Evolutionary conservation across 1,139 yeast genomes (phyloP).

Genomic region (Pichia norvegensis): DNA sequence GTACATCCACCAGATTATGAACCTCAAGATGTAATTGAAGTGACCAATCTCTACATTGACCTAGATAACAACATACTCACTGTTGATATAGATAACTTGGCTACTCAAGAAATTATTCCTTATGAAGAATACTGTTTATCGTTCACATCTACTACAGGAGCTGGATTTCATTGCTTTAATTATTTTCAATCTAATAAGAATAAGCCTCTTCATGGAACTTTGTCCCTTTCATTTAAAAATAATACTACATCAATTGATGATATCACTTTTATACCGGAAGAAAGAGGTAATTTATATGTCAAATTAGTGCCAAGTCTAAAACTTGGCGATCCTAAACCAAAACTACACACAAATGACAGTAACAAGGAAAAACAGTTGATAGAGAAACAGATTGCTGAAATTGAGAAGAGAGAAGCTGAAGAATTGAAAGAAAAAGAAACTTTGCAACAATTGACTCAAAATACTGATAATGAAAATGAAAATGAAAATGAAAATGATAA

Average conservation of each 20-base stretch:
- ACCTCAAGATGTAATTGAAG: not conserved
- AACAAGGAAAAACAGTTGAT: not conserved
- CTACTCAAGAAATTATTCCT: not conserved
- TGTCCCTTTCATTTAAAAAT: not conserved
- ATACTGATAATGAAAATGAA: too few relatives aligned
- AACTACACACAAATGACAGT: not conserved
- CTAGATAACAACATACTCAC: not conserved
- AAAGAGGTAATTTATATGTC: not conserved
- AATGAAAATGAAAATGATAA: too few relatives aligned
- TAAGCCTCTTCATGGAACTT: not conserved
- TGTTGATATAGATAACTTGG: not conserved
- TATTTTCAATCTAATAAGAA: not conserved
- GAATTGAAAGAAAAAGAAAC: not conserved
- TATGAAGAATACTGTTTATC: not conserved
- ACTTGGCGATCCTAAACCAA: constrained; percentile 4
- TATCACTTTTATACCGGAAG: not conserved
- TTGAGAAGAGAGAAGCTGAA: not conserved
- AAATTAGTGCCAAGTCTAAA: not conserved
- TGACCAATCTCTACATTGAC: not conserved
- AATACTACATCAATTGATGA: not conserved
- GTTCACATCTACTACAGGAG: not conserved
- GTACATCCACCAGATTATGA: not conserved
- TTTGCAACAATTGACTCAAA: not conserved
- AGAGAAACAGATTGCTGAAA: not conserved
- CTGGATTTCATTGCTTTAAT: not conserved